Conservation (phyloP, 805 yeast genomes). For the Saccharomycopsis schoenii region DNA sequence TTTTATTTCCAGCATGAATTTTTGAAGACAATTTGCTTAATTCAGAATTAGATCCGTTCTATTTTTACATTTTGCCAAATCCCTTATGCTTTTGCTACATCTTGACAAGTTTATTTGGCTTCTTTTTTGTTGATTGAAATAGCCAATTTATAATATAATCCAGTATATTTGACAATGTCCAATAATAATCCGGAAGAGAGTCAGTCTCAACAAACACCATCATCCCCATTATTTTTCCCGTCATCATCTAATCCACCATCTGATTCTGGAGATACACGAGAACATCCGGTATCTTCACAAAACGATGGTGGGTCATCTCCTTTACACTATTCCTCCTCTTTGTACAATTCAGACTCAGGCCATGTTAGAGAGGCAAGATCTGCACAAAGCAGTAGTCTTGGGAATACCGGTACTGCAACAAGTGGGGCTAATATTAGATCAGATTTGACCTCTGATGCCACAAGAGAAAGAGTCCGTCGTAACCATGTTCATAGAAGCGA, state of each 20-base stretch:
- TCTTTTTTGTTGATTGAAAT: too few species aligned
- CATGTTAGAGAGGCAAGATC: slow-evolving; percentile 18
- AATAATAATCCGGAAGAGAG: slow-evolving; percentile 15
- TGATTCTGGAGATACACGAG: slow-evolving; percentile 22
- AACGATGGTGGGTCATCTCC: slow-evolving; percentile 34
- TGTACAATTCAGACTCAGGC: slow-evolving; percentile 4
- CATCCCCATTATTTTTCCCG: slow-evolving; percentile 28
- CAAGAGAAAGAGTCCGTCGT: slow-evolving; percentile 30
- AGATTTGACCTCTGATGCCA: slow-evolving; percentile 29
- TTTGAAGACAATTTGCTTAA: too few species aligned
- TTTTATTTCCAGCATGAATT: too few species aligned
- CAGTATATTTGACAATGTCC: slow-evolving; percentile 6
- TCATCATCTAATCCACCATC: slow-evolving; percentile 24
- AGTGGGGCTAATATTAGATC: slow-evolving; percentile 31
- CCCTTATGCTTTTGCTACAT: too few species aligned
- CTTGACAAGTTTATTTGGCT: too few species aligned
- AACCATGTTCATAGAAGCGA: slow-evolving; percentile 61
- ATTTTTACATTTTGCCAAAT: not conserved
- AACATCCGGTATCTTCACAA: slow-evolving; percentile 22
- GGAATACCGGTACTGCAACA: not conserved
- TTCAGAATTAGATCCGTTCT: too few species aligned
- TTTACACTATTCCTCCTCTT: slow-evolving; percentile 33
- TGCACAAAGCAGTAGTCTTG: slow-evolving; percentile 6
- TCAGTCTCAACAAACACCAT: slow-evolving; percentile 23
- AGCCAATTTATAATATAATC: too few species aligned